phyloP scores from a whole-genome alignment of 139 green algal species.

The Asterochloris erici region DNA sequence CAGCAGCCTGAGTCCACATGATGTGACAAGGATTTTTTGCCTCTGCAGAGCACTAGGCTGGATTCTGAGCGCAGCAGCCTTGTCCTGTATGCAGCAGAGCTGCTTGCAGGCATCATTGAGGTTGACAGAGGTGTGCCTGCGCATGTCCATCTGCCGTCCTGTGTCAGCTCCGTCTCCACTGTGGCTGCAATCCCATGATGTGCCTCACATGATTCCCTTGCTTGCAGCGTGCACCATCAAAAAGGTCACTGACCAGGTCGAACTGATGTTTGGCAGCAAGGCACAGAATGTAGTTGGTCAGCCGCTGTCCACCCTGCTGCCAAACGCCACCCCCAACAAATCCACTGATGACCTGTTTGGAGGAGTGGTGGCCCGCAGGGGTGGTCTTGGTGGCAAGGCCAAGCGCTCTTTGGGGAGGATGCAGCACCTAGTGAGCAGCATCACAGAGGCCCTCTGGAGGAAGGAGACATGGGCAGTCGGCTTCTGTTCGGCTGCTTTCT shows the following conservation, averaged over 20 bases:
- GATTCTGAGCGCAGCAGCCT: neutral
- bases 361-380: neutral
- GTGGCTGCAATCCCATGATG: too few species aligned
- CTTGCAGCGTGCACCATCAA: conserved; percentile 11
- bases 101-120: conserved; percentile 4
- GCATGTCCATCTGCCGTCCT: too few species aligned
- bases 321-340: neutral
- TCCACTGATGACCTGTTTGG: conserved; percentile 7
- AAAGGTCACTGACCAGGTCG: neutral
- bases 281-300: neutral
- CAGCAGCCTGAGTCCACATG: too few species aligned
- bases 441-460: too few species aligned
- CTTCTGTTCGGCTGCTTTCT: too few species aligned
- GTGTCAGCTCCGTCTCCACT: too few species aligned
- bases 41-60: too few species aligned
- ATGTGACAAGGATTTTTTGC: too few species aligned
- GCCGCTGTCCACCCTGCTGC: neutral
- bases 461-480: too few species aligned
- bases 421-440: neutral
- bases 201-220: too few species aligned
- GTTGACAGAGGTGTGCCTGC: neutral
- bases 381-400: neutral
- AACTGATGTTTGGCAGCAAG: conserved; percentile 9
- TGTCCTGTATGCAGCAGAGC: conserved; percentile 9
- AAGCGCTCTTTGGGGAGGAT: conserved; percentile 2